A percentile compares a stretch with the other conserved stretches of the same genome.
Conservation (phyloP, 129 eudicot genomes). For the Logfia minima region DNA sequence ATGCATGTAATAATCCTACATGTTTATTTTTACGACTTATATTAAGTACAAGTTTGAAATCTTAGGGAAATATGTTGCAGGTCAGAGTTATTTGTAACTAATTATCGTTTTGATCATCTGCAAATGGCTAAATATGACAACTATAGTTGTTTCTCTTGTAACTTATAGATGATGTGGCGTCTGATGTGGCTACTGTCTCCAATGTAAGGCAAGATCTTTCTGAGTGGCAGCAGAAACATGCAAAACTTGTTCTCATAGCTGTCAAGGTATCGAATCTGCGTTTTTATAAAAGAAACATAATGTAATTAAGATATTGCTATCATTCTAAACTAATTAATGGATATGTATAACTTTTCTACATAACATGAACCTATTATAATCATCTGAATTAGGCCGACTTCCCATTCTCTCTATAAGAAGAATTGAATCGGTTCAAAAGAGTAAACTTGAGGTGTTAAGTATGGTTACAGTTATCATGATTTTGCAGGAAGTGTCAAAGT, state of each 20-base stretch:
- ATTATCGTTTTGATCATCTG: slow-evolving; percentile 1
- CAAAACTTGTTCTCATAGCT: slow-evolving; percentile 53
- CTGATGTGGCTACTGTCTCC: slow-evolving; percentile 61
- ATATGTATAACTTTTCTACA: background rate
- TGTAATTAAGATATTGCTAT: background rate
- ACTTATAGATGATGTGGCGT: slow-evolving; percentile 46
- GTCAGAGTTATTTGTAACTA: background rate
- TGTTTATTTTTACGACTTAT: background rate
- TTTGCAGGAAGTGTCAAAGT: slow-evolving; percentile 59
- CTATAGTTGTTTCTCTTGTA: slow-evolving; percentile 11
- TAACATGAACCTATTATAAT: background rate
- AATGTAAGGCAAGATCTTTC: slow-evolving; percentile 70
- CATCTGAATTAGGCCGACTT: background rate
- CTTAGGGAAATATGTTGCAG: background rate
- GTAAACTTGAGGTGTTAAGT: background rate
- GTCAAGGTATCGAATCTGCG: slow-evolving; percentile 49
- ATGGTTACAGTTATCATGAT: slow-evolving; percentile 8
- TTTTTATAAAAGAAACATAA: background rate
- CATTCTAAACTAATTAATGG: background rate
- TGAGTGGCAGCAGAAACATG: slow-evolving; percentile 72
- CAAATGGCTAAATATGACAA: background rate
- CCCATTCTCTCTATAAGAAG: background rate
- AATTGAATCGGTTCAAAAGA: background rate
- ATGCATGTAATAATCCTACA: background rate
- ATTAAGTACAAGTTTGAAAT: background rate